Percentiles rank a stretch among this genome's conserved stretches.
Conservation (phyloP, 106 monocot genomes). For the Hemerocallis citrina region DNA sequence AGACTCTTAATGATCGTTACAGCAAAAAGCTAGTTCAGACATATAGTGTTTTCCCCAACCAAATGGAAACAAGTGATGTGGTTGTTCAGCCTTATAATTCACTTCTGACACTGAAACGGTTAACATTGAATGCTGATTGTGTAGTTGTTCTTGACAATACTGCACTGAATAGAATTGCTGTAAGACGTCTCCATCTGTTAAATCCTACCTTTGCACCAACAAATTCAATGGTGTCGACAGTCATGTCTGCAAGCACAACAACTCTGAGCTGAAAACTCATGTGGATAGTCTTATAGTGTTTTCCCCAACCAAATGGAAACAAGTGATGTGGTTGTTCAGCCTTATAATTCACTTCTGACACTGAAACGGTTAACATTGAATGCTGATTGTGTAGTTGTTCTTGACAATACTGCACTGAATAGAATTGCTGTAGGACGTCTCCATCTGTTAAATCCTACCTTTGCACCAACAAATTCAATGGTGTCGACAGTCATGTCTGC, state of each 20-base stretch:
- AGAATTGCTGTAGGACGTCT: too few species aligned
- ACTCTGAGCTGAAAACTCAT: too few species aligned
- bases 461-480: constrained; percentile 84
- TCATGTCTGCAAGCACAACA: constrained; percentile 98
- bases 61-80: constrained; percentile 89
- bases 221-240: constrained; percentile 92
- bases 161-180: constrained; percentile 89
- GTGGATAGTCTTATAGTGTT: too few species aligned
- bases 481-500: constrained; percentile 95
- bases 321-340: constrained; percentile 91
- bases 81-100: constrained; percentile 97
- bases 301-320: constrained; percentile 88
- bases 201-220: constrained; percentile 80
- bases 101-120: constrained; percentile 72
- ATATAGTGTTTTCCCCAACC: constrained; percentile 91
- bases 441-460: too few species aligned
- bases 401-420: constrained; percentile 91
- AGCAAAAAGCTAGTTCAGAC: constrained; percentile 94
- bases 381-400: constrained; percentile 96
- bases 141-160: constrained; percentile 98
- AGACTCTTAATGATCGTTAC: constrained; percentile 89
- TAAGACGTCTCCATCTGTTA: too few species aligned
- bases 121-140: constrained; percentile 92
- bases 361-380: constrained; percentile 80
- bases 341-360: constrained; percentile 87